These are phyloP conservation scores for Boehmeria nivea DNA, from an alignment of 306 rosid species.

Conservation along the genomic window DNA sequence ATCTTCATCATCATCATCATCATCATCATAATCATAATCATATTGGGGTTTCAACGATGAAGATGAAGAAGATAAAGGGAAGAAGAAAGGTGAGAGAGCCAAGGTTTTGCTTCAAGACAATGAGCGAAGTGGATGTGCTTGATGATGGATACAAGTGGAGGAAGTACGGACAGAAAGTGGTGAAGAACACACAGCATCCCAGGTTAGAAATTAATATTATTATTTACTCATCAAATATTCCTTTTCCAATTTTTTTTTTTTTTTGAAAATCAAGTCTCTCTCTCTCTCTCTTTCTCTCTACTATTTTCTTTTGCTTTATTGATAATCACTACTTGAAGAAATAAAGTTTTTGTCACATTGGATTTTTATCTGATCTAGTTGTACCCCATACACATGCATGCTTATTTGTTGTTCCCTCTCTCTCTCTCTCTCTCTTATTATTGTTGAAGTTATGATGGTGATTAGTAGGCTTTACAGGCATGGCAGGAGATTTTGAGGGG, in stretches of 20 bases:
- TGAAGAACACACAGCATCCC: slow-evolving; percentile 97
- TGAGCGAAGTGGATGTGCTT: slow-evolving; percentile 95
- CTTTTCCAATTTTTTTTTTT: slow-evolving; percentile 1
- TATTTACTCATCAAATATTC: no score
- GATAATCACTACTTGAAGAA: slow-evolving; percentile 15
- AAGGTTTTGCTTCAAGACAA: slow-evolving; percentile 95
- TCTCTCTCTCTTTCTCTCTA: no score
- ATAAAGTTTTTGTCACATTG: slow-evolving; percentile 18
- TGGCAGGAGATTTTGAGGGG: slow-evolving; percentile 30
- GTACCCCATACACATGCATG: slow-evolving; percentile 31
- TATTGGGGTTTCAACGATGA: slow-evolving; percentile 58
- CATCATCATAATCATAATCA: slow-evolving; percentile 18
- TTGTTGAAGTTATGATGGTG: slow-evolving; percentile 33
- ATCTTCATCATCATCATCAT: slow-evolving; percentile 7
- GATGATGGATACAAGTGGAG: slow-evolving; percentile 99
- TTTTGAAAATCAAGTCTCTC: neutral
- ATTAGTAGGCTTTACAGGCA: slow-evolving; percentile 26
- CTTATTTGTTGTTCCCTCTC: slow-evolving; percentile 35
- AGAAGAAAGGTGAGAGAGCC: slow-evolving; percentile 96
- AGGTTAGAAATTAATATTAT: slow-evolving; percentile 36
- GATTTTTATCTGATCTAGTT: slow-evolving; percentile 18
- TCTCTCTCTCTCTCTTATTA: slow-evolving; percentile 30
- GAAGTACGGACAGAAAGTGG: slow-evolving; percentile 98
- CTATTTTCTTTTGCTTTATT: neutral
- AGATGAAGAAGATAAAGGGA: slow-evolving; percentile 88